Evolutionary conservation across 1,284 basidiomycete genomes (phyloP), one percentile per base, ranked within the genome.

Genomic region (Papiliotrema nemorosa): DNA sequence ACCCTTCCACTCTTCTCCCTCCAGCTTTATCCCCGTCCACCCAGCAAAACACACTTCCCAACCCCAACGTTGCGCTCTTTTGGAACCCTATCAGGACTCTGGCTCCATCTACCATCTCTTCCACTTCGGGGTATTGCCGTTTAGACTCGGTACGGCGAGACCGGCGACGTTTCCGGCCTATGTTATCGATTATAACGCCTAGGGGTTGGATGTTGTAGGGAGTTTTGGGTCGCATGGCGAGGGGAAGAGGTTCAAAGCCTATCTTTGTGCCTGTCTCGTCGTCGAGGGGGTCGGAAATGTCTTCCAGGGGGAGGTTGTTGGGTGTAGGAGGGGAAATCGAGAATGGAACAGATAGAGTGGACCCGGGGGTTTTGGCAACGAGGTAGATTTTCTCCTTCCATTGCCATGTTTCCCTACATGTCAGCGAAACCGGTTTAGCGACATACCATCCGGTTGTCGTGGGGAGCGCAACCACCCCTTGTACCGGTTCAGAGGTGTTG

Each of bases 31-130:
- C 59, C 4, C 65, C 64, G 39, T 67, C 70, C 24, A 67, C 63
- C 72, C 72, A 73, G 50, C 73, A 75, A 44, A 61, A 54, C 25
- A 70, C 57, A 29, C 54, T 69, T 4, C 73, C 73, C n/a, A 75
- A 42, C 0, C 69, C 69, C 54, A 71, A 70, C 5, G 38, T 41
- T 27, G 47, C 47, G 26, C 20, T 20, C 58, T 58, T 52, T 58
- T 63, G 27, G 63, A 66, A 35, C 54, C 56, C 35, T 73, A 52
- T 14, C 59, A 60, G 55, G 25, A 48, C 47, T 22, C 47, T 39
- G 5, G 34, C 47, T 4, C 47, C 38, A 6, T 40, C 36, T 10
- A 31, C 20, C 10, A 29, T 24, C 39, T 48, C 38, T 20, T 48
- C 34, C 18, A 26, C 27, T 7, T 35, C 45, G 24, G 47, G 47